Base-by-base conservation (phyloP, 2,329 filamentous ascomycete genomes). In the Rhynchosporium graminicola region DNA sequence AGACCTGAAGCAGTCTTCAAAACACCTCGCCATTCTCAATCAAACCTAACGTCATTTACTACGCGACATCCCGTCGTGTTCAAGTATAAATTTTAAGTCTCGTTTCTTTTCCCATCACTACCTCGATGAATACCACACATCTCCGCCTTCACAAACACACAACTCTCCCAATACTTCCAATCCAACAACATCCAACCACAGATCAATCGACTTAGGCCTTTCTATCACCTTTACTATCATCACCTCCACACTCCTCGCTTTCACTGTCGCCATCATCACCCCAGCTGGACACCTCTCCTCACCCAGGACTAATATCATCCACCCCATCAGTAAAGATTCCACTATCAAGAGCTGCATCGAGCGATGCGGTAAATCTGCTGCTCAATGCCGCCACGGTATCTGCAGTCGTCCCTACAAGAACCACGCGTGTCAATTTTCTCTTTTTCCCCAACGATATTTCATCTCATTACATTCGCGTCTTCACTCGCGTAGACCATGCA, bases 211-310 rank as follows among this genome's bases (percentile, higher is more conserved):
- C 40, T 46, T 57, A 40, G 40, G 40, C 3, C 45, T 31, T 15
- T 46, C 54, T 28, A 20, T 46, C 28, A 20, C 36, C 54, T 10
- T 57, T 40, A 33, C 54, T 12, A 4, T 47, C 31, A 13, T 47
- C 31, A 13, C 26, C 28, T 45, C 40, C 26, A 51, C 46, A 45
- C 51, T 54, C 36, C 51, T 54, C 36, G 13, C 51, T 20, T 33
- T 54, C 20, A 36, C 20, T 36, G 20, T 38, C 13, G 51, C 51
- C 28, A 54, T 38, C 13, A 36, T 36, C 28, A 54, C 36, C 36
- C 51, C 51, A 42, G 51, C 51, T 20, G 51, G 51, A 10, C 20
- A 33, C 20, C 51, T 54, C 36, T 54, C 51, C 51, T 9, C 9
- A 10, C 51, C 51, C 13, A 42, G 13, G n/a, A 42, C 51, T 36